Evolutionary conservation across 2,329 filamentous ascomycete species (phyloP).

Genomic region (Colletotrichum sp.): DNA sequence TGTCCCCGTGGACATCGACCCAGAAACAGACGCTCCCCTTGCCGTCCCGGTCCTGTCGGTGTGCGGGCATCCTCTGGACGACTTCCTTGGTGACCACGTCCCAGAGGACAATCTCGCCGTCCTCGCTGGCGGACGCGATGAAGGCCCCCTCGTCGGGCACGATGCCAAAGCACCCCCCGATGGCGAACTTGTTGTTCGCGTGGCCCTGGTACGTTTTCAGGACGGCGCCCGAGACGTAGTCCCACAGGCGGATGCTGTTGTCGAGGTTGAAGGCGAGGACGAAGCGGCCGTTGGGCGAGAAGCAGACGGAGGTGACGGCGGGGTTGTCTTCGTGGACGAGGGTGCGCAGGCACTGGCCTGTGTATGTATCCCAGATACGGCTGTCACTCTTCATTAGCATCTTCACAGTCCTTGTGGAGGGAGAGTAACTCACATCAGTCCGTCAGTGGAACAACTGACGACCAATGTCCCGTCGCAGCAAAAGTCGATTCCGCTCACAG

Average conservation of each 20-base stretch:
- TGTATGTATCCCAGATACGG: slow-evolving; percentile 94
- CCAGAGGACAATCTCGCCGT: slow-evolving; percentile 87
- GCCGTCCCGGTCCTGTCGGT: slow-evolving; percentile 35
- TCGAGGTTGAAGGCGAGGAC: slow-evolving; percentile 93
- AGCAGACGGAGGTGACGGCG: slow-evolving; percentile 85
- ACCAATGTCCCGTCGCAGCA: slow-evolving; percentile 91
- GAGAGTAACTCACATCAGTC: slow-evolving; percentile 67
- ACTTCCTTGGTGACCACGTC: slow-evolving; percentile 86
- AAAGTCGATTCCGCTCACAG: slow-evolving; percentile 92
- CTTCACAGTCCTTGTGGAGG: neutral
- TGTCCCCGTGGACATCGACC: slow-evolving; percentile 64
- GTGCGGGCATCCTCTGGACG: slow-evolving; percentile 67
- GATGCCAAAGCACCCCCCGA: slow-evolving; percentile 83
- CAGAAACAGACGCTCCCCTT: slow-evolving; percentile 65
- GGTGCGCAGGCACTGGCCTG: slow-evolving; percentile 92
- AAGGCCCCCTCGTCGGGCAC: slow-evolving; percentile 53
- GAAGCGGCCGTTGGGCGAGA: slow-evolving; percentile 92
- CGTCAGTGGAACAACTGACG: slow-evolving; percentile 89
- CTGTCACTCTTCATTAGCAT: slow-evolving; percentile 38
- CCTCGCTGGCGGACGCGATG: slow-evolving; percentile 84
- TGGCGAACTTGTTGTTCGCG: slow-evolving; percentile 79
- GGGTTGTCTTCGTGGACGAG: slow-evolving; percentile 97
- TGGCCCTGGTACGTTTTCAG: slow-evolving; percentile 99
- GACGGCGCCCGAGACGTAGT: slow-evolving; percentile 89
- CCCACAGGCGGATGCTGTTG: slow-evolving; percentile 89